Evolutionary conservation across 2,329 filamentous ascomycete genomes (phyloP), one percentile per base, ranked within the genome.

Genomic region (Periglandula ipomoeae): DNA sequence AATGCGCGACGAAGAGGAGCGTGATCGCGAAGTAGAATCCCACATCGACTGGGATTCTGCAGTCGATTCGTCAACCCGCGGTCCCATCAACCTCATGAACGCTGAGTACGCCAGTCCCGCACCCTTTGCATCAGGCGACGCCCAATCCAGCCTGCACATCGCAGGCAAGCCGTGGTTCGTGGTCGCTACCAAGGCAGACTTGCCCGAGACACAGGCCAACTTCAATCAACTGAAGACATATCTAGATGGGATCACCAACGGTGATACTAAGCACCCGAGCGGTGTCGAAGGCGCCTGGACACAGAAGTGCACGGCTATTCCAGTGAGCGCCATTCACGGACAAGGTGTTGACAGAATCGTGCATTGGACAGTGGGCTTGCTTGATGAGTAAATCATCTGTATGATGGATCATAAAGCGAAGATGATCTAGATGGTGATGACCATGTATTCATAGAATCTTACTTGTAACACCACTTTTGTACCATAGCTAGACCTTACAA

Each of bases 81-180:
- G 56, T 55, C 27, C 60, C 27, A 49, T 65, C 48, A 59, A 61
- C 39, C 48, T 55, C 9, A 55, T 59, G 43, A 48, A 54, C 35
- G 50, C 55, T 3, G 54, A 55, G 4, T 55, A 56, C 43, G 53
- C 55, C 8, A 46, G 48, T 2, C 39, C 48, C 4, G 30, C 50
- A 4, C 26, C 40, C 5, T 35, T 40, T 9, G 50, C 52, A 5
- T 44, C 51, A 13, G 26, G 49, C 5, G 50, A 56, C 7, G 41
- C 47, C 1, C 48, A 50, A 3, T 62, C 65, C 3, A 73, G 66
- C n/a, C 62, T 87, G n/a, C 81, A 85, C 37, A 94, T 97, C 55
- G 86, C 87, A n/a, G 80, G 79, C 30, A 98, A 98, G 70, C 90
- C 93, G 1, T 98, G 93, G 93, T 93, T 95, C 59, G 90, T 96